phyloP scores from a whole-genome alignment of 352 stramenopile genomes.

The Aphanomyces astaci region DNA sequence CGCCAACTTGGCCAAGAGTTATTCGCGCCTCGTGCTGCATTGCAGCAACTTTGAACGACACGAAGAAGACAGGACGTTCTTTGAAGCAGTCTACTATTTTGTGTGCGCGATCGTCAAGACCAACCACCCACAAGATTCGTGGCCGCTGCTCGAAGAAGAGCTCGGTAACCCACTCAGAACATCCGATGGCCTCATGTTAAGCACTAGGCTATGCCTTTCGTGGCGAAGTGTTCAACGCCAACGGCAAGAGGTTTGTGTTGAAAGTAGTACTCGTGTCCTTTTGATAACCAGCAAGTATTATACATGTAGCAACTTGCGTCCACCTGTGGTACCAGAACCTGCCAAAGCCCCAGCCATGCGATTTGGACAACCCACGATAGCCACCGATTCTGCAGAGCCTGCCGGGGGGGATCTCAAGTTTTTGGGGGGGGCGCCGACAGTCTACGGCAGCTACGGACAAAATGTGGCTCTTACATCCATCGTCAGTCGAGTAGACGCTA shows the following conservation, averaged over 20 bases:
- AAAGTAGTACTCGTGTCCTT: background rate
- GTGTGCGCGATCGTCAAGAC: constrained; percentile 65
- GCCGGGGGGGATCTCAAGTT: constrained; percentile 1
- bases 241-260: constrained; percentile 36
- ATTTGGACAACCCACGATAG: background rate
- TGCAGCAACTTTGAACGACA: constrained; percentile 80
- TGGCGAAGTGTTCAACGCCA: constrained; percentile 58
- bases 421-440: constrained; percentile 27
- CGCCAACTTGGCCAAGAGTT: constrained; percentile 38
- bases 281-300: background rate
- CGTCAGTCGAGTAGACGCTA: constrained; percentile 56
- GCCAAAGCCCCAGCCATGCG: constrained; percentile 4
- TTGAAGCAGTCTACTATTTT: constrained; percentile 77
- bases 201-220: constrained; percentile 50
- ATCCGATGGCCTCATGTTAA: background rate
- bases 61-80: constrained; percentile 74
- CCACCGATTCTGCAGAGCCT: background rate
- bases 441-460: constrained; percentile 50
- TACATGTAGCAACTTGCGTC: background rate
- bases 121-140: constrained; percentile 43
- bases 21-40: constrained; percentile 62
- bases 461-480: constrained; percentile 55
- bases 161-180: constrained; percentile 24
- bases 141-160: constrained; percentile 54
- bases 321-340: background rate